Evolutionary conservation across 768 basidiomycete genomes (phyloP).

Genomic region (Suillus weaverae): DNA sequence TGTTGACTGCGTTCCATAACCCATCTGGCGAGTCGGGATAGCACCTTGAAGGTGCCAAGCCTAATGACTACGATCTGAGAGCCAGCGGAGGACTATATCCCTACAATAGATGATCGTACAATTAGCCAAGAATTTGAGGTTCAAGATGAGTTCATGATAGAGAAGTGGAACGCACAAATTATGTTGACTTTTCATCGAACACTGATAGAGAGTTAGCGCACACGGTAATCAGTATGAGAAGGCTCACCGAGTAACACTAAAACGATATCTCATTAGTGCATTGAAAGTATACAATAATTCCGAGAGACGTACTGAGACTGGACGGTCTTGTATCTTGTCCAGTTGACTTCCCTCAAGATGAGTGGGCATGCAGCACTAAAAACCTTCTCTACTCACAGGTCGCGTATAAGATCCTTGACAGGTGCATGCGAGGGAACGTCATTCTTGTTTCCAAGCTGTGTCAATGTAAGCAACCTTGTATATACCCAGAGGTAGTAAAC

Average conservation of each 20-base stretch:
- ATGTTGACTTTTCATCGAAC: constrained; percentile 95
- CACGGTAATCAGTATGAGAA: background rate
- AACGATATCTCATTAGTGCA: constrained; percentile 2
- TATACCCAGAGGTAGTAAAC: constrained; percentile 26
- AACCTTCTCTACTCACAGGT: constrained; percentile 51
- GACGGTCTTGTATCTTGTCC: constrained; percentile 75
- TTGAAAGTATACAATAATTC: constrained; percentile 1
- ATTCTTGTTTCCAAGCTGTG: constrained; percentile 89
- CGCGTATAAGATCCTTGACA: constrained; percentile 81
- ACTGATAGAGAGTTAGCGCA: constrained; percentile 45
- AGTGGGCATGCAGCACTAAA: background rate
- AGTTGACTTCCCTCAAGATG: constrained; percentile 51
- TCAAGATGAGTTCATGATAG: background rate
- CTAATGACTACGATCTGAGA: constrained; percentile 74
- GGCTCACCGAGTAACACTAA: constrained; percentile 78
- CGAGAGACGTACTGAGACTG: constrained; percentile 72
- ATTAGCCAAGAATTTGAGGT: constrained; percentile 2
- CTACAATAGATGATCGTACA: constrained; percentile 32
- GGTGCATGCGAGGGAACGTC: constrained; percentile 75
- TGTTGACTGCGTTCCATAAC: background rate
- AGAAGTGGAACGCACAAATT: constrained; percentile 61
- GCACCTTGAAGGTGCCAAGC: background rate
- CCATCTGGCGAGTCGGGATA: constrained; percentile 4
- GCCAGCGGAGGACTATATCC: constrained; percentile 89
- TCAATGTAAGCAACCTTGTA: background rate